Conservation (phyloP, 257 asterid species). For the Capsicum baccatum region DNA sequence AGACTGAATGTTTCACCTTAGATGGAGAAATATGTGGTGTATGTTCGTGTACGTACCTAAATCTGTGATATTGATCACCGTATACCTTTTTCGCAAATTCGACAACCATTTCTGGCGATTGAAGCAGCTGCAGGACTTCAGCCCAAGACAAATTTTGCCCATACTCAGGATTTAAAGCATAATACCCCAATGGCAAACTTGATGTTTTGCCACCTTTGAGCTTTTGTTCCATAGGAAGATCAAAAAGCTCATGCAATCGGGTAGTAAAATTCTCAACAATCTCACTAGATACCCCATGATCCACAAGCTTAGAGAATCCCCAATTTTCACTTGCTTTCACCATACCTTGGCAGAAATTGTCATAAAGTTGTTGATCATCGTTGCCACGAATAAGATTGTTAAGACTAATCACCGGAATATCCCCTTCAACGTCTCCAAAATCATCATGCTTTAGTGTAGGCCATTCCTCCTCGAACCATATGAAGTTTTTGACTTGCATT, state of each 20-base stretch:
- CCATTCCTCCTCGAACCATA: slow-evolving; percentile 38
- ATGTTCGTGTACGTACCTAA: slow-evolving; percentile 24
- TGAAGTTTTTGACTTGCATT: slow-evolving; percentile 33
- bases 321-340: slow-evolving; percentile 41
- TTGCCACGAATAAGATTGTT: neutral
- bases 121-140: slow-evolving; percentile 39
- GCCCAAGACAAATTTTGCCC: slow-evolving; percentile 42
- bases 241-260: slow-evolving; percentile 29
- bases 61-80: slow-evolving; percentile 31
- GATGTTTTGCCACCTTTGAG: slow-evolving; percentile 34
- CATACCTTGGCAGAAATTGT: slow-evolving; percentile 28
- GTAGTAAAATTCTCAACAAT: slow-evolving; percentile 12
- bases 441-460: slow-evolving; percentile 35
- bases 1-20: neutral
- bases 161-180: slow-evolving; percentile 35
- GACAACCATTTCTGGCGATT: slow-evolving; percentile 31
- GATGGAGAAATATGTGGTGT: neutral
- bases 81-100: slow-evolving; percentile 33
- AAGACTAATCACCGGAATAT: slow-evolving; percentile 39
- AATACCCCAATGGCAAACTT: slow-evolving; percentile 37
- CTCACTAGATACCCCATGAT: slow-evolving; percentile 36
- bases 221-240: slow-evolving; percentile 40
- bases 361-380: slow-evolving; percentile 16
- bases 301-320: slow-evolving; percentile 39
- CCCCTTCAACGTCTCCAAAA: slow-evolving; percentile 25